These are phyloP conservation scores for Rhizopogon rudus DNA, from an alignment of 768 basidiomycete species.

Conservation along the genomic window DNA sequence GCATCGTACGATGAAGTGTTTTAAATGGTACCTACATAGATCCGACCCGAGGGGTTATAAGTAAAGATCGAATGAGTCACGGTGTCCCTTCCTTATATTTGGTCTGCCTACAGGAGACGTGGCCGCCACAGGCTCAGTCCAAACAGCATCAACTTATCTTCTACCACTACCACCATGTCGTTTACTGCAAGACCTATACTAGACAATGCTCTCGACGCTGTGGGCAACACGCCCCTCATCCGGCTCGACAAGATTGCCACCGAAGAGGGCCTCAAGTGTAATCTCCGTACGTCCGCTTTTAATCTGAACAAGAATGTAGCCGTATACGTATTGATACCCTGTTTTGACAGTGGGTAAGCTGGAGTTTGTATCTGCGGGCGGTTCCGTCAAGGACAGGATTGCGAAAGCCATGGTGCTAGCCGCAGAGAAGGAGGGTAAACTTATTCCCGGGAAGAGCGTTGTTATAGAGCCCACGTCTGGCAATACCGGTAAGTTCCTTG, in stretches of 20 bases:
- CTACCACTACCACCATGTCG: slow-evolving; percentile 20
- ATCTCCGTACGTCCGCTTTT: slow-evolving; percentile 61
- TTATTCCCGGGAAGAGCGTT: slow-evolving; percentile 83
- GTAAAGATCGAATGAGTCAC: too few species aligned
- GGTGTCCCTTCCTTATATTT: background rate
- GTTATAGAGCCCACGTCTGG: slow-evolving; percentile 96
- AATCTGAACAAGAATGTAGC: background rate
- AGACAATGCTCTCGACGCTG: slow-evolving; percentile 75
- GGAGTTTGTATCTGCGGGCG: slow-evolving; percentile 88
- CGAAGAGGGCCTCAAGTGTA: slow-evolving; percentile 78
- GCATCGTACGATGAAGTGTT: too few species aligned
- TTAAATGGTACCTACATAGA: too few species aligned
- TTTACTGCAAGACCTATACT: slow-evolving; percentile 44
- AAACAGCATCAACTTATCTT: background rate
- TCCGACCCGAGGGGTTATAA: too few species aligned
- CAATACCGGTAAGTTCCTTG: slow-evolving; percentile 70
- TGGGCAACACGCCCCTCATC: slow-evolving; percentile 90
- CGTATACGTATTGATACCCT: background rate
- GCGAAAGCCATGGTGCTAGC: slow-evolving; percentile 94
- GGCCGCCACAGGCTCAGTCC: background rate
- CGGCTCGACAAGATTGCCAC: slow-evolving; percentile 75
- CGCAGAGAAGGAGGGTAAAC: slow-evolving; percentile 84
- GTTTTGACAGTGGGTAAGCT: slow-evolving; percentile 71
- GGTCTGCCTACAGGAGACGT: background rate
- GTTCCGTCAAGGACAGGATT: slow-evolving; percentile 94